phyloP scores from a whole-genome alignment of 1,284 basidiomycete species.

The Laetiporus sulphureus region DNA sequence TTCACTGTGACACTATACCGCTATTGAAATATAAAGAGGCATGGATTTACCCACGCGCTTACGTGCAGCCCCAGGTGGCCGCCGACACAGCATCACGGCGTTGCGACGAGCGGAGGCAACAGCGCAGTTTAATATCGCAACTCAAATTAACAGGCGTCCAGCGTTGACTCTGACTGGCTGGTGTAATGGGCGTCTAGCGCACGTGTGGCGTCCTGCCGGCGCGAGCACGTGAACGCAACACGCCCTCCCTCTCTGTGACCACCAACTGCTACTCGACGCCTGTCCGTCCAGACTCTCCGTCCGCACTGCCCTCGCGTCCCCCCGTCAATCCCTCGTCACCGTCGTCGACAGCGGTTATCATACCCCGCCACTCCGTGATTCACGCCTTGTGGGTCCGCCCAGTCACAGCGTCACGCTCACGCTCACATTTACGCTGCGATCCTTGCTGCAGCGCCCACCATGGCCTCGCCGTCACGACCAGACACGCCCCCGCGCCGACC shows the following conservation, averaged over 20 bases:
- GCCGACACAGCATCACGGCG: no score
- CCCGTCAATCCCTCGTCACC: neutral
- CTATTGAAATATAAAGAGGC: neutral
- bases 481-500: constrained; percentile 43
- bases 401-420: neutral
- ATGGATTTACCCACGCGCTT: no score
- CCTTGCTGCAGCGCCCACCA: neutral
- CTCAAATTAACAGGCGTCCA: no score
- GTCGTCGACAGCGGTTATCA: no score
- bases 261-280: neutral
- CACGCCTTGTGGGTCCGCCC: no score
- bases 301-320: neutral
- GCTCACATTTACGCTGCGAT: neutral
- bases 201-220: no score
- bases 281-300: neutral
- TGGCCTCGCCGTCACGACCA: neutral
- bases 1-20: neutral
- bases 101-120: no score
- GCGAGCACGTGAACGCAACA: constrained; percentile 4
- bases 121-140: no score
- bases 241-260: neutral
- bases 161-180: no score
- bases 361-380: no score
- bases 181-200: no score
- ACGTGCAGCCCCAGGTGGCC: no score